A percentile compares a stretch with the other conserved stretches of the same genome.
phyloP scores from a whole-genome alignment of 75 land plant genomes.

The Selaginella tamariscina region DNA sequence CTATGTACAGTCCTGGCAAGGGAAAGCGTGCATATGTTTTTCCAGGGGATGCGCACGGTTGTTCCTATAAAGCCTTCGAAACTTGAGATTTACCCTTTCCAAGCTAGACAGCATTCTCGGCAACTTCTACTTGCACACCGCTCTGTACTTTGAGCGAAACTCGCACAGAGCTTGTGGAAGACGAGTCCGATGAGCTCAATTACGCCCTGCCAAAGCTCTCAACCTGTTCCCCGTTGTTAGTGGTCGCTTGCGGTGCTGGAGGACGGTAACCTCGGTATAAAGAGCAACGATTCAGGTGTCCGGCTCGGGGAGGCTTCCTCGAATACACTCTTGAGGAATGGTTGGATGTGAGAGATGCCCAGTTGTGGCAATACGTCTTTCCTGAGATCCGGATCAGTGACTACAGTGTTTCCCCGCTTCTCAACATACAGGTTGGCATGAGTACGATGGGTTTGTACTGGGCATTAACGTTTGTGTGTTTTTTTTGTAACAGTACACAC shows the following conservation, averaged over 20 bases:
- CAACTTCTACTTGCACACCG: background rate
- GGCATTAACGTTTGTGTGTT: background rate
- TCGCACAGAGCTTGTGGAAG: background rate
- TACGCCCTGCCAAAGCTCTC: background rate
- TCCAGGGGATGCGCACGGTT: too few species aligned
- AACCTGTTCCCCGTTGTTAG: background rate
- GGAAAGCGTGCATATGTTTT: too few species aligned
- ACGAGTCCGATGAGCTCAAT: background rate
- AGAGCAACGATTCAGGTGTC: constrained; percentile 6
- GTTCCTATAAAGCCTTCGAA: background rate
- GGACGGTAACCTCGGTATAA: background rate
- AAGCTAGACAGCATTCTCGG: background rate
- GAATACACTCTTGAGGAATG: constrained; percentile 5
- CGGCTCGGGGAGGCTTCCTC: background rate
- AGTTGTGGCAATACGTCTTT: constrained; percentile 16
- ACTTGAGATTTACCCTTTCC: background rate
- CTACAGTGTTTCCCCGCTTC: constrained; percentile 34
- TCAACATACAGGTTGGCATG: constrained; percentile 24
- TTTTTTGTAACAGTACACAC: background rate
- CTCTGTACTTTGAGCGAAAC: background rate
- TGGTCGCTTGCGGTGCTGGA: background rate
- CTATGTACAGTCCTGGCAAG: too few species aligned
- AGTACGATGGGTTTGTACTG: background rate
- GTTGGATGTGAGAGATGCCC: constrained; percentile 25
- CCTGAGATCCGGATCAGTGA: constrained; percentile 31